These are phyloP conservation scores for Yamadazyma conglobata DNA, from an alignment of 1,139 yeast species.

Conservation along the genomic window DNA sequence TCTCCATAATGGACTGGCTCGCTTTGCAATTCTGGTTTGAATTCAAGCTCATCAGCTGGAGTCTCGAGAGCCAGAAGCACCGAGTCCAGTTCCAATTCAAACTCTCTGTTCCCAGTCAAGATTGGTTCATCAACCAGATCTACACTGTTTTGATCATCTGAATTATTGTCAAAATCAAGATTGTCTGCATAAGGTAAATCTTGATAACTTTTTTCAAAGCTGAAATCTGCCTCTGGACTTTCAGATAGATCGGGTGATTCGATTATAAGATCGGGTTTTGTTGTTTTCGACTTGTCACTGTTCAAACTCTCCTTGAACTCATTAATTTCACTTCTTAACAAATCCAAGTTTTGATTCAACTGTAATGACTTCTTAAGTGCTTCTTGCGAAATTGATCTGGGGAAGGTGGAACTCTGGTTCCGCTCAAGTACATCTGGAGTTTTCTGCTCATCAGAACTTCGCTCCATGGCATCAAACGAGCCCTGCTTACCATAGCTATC, in stretches of 20 bases:
- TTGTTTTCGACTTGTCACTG: constrained; percentile 18
- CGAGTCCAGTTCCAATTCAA: too few relatives aligned
- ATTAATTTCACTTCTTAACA: constrained; percentile 43
- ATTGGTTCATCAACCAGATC: too few relatives aligned
- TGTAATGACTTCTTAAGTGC: constrained; percentile 24
- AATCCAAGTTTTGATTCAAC: constrained; percentile 41
- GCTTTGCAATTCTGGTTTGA: constrained; percentile 3
- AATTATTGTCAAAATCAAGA: not conserved
- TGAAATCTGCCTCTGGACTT: constrained; percentile 25
- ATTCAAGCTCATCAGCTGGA: too few relatives aligned
- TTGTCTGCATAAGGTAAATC: constrained; percentile 42
- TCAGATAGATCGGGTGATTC: constrained; percentile 12
- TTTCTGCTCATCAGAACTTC: too few relatives aligned
- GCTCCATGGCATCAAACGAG: too few relatives aligned
- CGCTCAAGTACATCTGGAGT: too few relatives aligned
- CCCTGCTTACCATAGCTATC: too few relatives aligned
- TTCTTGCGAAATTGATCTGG: constrained; percentile 8
- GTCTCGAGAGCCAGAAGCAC: too few relatives aligned
- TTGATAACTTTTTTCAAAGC: constrained; percentile 40
- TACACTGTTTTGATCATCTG: too few relatives aligned
- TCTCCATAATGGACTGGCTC: constrained; percentile 3
- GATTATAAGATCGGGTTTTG: constrained; percentile 13
- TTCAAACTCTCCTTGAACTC: constrained; percentile 45
- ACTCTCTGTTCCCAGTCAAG: too few relatives aligned
- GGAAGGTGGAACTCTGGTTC: too few relatives aligned